These are phyloP conservation scores for Mortierella antarctica DNA, from an alignment of 192 early-diverging fungal species.

Conservation along the genomic window DNA sequence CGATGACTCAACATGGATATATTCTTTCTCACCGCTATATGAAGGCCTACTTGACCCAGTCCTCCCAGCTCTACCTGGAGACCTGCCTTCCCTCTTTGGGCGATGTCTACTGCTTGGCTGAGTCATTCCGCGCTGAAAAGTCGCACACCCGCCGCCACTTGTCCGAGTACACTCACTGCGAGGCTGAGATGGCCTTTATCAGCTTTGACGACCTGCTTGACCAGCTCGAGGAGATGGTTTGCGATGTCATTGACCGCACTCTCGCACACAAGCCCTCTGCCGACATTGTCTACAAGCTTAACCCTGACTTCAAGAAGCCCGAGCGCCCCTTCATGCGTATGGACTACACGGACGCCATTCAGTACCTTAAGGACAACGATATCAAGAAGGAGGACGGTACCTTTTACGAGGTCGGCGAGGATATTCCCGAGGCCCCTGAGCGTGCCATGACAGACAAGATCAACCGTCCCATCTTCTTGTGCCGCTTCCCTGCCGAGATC, in stretches of 20 bases:
- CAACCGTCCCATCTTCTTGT: slow-evolving; percentile 92
- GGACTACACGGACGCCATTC: slow-evolving; percentile 96
- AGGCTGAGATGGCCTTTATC: slow-evolving; percentile 97
- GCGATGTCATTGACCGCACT: slow-evolving; percentile 82
- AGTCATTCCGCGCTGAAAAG: slow-evolving; percentile 98
- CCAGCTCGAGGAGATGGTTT: slow-evolving; percentile 90
- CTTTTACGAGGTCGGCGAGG: slow-evolving; percentile 97
- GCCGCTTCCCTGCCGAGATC: slow-evolving; percentile 96
- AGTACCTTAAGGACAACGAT: slow-evolving; percentile 91
- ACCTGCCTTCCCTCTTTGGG: slow-evolving; percentile 95
- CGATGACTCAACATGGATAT: neutral
- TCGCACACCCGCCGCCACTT: slow-evolving; percentile 97
- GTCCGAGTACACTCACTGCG: slow-evolving; percentile 95
- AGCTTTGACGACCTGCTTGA: slow-evolving; percentile 90
- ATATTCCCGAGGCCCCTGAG: slow-evolving; percentile 98
- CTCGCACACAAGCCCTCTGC: slow-evolving; percentile 79
- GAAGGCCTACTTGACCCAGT: slow-evolving; percentile 97
- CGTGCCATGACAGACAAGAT: slow-evolving; percentile 99
- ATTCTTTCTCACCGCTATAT: neutral
- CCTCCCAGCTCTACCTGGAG: slow-evolving; percentile 98
- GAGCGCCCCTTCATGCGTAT: slow-evolving; percentile 92
- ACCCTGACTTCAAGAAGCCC: slow-evolving; percentile 89
- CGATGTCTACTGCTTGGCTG: slow-evolving; percentile 95
- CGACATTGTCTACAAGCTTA: slow-evolving; percentile 86
- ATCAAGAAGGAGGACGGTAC: slow-evolving; percentile 92